phyloP scores from a whole-genome alignment of 1,284 basidiomycete genomes.

The Coniophora puteana region DNA sequence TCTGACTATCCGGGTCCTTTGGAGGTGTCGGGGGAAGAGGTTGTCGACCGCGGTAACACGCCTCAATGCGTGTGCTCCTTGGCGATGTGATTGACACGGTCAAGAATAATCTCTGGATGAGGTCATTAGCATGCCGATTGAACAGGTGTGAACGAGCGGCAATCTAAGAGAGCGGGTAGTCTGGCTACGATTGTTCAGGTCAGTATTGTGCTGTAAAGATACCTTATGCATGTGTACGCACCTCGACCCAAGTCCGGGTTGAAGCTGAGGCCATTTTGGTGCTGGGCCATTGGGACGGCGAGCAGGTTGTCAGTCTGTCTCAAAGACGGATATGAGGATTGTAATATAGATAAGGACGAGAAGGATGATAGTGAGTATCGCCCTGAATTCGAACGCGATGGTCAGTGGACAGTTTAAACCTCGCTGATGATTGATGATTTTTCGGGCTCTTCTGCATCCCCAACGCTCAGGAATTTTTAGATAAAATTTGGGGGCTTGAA shows the following conservation, averaged over 20 bases:
- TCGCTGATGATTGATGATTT: too few relatives aligned
- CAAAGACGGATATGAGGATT: constrained; percentile 47
- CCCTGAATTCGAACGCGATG: constrained; percentile 33
- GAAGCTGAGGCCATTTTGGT: constrained; percentile 50
- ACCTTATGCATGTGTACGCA: constrained; percentile 26
- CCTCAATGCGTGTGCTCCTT: constrained; percentile 36
- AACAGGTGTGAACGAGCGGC: constrained; percentile 68
- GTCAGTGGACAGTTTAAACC: too few relatives aligned
- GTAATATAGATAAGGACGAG: constrained; percentile 47
- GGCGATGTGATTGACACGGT: constrained; percentile 46
- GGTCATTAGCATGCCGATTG: constrained; percentile 72
- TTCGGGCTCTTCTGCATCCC: too few relatives aligned
- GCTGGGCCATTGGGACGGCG: constrained; percentile 38
- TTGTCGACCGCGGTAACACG: constrained; percentile 55
- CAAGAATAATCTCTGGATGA: constrained; percentile 57
- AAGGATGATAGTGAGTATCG: constrained; percentile 48
- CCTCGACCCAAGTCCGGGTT: constrained; percentile 50
- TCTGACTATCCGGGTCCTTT: constrained; percentile 12
- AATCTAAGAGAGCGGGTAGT: constrained; percentile 41
- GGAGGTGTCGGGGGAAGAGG: constrained; percentile 56
- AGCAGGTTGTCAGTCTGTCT: constrained; percentile 59
- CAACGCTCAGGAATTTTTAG: too few relatives aligned
- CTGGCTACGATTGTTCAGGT: too few relatives aligned
- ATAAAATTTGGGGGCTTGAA: too few relatives aligned
- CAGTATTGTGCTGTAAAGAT: not conserved